phyloP scores from a whole-genome alignment of 2,329 filamentous ascomycete species.

The Claviceps humidiphila region DNA sequence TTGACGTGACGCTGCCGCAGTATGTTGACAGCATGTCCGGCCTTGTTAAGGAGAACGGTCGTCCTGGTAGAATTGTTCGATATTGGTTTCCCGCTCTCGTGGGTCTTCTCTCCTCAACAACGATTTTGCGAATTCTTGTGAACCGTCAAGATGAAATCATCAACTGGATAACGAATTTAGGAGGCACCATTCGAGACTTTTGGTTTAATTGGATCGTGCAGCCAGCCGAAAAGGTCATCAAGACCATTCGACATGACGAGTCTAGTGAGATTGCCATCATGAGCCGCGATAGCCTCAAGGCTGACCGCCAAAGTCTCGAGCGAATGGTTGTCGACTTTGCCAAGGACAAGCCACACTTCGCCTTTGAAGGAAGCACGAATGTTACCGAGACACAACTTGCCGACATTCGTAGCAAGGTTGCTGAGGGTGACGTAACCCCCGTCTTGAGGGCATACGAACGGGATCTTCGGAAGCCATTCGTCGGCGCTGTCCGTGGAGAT shows the following conservation, averaged over 20 bases:
- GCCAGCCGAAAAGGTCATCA: constrained; percentile 67
- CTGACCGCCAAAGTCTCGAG: constrained; percentile 82
- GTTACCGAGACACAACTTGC: constrained; percentile 58
- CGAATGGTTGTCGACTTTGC: constrained; percentile 98
- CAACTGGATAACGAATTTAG: constrained; percentile 68
- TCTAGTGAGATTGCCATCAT: constrained; percentile 92
- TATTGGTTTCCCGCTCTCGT: constrained; percentile 76
- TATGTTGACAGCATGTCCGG: constrained; percentile 45
- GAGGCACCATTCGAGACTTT: constrained; percentile 71
- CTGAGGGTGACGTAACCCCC: constrained; percentile 84
- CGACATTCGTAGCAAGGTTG: constrained; percentile 65
- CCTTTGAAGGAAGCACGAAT: constrained; percentile 28
- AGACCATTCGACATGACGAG: constrained; percentile 85
- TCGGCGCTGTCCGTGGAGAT: constrained; percentile 73
- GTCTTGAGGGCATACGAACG: constrained; percentile 85
- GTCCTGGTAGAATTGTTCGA: constrained; percentile 59
- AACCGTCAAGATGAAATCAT: constrained; percentile 65
- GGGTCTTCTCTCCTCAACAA: constrained; percentile 70
- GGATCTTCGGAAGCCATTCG: constrained; percentile 69
- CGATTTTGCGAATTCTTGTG: constrained; percentile 65
- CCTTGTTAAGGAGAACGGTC: constrained; percentile 53
- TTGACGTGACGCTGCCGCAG: constrained; percentile 53
- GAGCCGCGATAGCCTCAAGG: constrained; percentile 82
- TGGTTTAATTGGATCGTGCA: constrained; percentile 95
- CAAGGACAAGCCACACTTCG: constrained; percentile 59